phyloP scores from a whole-genome alignment of 306 rosid genomes.

The Cyamopsis tetragonoloba region DNA sequence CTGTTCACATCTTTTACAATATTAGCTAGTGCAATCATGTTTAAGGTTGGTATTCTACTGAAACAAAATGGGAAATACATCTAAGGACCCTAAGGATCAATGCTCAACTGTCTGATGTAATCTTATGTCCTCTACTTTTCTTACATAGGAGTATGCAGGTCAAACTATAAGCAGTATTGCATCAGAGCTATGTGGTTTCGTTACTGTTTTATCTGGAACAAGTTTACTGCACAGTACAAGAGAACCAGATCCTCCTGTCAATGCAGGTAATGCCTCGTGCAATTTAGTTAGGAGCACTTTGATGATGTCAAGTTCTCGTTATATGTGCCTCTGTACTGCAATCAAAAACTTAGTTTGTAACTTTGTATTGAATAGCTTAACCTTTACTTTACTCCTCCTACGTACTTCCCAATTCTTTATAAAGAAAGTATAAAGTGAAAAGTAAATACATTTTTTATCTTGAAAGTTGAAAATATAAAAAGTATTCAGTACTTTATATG shows the following conservation, averaged over 20 bases:
- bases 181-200: conserved; percentile 86
- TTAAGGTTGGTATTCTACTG: conserved; percentile 63
- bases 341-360: neutral
- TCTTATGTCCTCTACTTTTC: conserved; percentile 2
- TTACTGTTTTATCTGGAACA: conserved; percentile 90
- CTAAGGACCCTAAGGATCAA: conserved; percentile 17
- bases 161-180: conserved; percentile 81
- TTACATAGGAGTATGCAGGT: conserved; percentile 79
- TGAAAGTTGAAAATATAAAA: too few species aligned
- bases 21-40: conserved; percentile 91
- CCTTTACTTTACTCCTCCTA: too few species aligned
- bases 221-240: conserved; percentile 73
- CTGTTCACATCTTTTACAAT: conserved; percentile 91
- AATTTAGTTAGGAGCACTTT: conserved; percentile 1
- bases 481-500: too few species aligned
- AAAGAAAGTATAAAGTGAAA: too few species aligned
- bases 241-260: conserved; percentile 58
- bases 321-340: neutral
- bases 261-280: conserved; percentile 50
- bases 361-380: conserved; percentile 3
- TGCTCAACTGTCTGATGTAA: conserved; percentile 14
- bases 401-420: too few species aligned
- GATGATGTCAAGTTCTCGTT: conserved; percentile 6
- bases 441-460: too few species aligned
- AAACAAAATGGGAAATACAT: conserved; percentile 14